These are phyloP conservation scores for Prunus salicina DNA, from an alignment of 306 rosid genomes.

Conservation along the genomic window DNA sequence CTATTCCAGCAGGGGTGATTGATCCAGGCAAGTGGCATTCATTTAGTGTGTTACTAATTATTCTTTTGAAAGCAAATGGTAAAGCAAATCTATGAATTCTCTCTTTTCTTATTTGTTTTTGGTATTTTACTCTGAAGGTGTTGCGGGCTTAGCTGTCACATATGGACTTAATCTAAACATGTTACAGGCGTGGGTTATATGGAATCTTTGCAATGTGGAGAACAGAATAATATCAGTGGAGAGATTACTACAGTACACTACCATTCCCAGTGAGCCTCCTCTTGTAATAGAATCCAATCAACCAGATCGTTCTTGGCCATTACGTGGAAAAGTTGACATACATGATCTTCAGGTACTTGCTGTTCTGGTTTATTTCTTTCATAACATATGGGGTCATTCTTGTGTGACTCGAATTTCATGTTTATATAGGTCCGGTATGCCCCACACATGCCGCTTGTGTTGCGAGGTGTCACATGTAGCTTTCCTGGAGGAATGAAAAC, in stretches of 20 bases:
- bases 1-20: constrained; percentile 51
- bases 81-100: neutral
- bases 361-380: neutral
- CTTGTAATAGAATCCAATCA: constrained; percentile 50
- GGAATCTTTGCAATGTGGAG: constrained; percentile 64
- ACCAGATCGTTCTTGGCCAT: constrained; percentile 70
- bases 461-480: constrained; percentile 72
- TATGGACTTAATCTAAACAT: constrained; percentile 67
- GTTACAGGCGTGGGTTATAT: constrained; percentile 43
- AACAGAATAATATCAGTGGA: constrained; percentile 85
- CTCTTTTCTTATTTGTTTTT: neutral
- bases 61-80: neutral
- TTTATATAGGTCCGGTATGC: constrained; percentile 75
- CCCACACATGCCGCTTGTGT: constrained; percentile 82
- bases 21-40: constrained; percentile 48
- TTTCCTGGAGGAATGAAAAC: constrained; percentile 73
- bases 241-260: constrained; percentile 72
- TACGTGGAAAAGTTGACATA: constrained; percentile 64
- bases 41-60: neutral
- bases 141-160: constrained; percentile 85
- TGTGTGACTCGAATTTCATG: neutral
- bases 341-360: constrained; percentile 60
- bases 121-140: constrained; percentile 36
- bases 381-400: neutral
- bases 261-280: constrained; percentile 75